Evolutionary conservation across 2,329 filamentous ascomycete genomes (phyloP).

Genomic region (Epichloe sibirici): DNA sequence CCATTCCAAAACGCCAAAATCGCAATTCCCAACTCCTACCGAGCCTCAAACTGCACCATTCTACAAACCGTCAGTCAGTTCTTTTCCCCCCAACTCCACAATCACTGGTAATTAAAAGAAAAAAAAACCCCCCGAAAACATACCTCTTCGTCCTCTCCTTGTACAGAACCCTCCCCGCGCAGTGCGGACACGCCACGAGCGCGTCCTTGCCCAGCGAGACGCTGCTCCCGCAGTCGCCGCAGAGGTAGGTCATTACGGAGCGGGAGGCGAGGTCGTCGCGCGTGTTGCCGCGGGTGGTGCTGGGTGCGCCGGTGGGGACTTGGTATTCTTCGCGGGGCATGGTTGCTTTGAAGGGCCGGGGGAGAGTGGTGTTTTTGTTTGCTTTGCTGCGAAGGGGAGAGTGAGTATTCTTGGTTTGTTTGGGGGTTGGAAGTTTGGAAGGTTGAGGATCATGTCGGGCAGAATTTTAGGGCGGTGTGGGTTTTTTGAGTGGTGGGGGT

Average conservation of each 20-base stretch:
- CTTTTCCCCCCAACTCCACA: too few species aligned
- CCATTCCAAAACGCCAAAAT: too few species aligned
- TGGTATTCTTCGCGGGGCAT: conserved; percentile 71
- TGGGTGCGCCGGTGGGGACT: conserved; percentile 45
- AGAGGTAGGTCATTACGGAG: conserved; percentile 27
- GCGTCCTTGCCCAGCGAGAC: conserved; percentile 32
- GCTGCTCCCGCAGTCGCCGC: conserved; percentile 31
- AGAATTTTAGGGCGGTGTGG: too few species aligned
- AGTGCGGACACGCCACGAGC: conserved; percentile 41
- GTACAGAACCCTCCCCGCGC: conserved; percentile 89
- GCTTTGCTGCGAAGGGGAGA: too few species aligned
- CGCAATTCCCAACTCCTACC: conserved; percentile 31
- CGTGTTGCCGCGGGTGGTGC: conserved; percentile 27
- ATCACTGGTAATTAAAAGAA: background rate
- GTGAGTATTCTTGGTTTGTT: too few species aligned
- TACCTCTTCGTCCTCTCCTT: conserved; percentile 97
- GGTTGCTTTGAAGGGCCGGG: too few species aligned
- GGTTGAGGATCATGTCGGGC: too few species aligned
- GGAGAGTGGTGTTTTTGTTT: too few species aligned
- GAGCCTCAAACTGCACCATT: conserved; percentile 97
- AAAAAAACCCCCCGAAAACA: conserved; percentile 26
- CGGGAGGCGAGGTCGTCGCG: conserved; percentile 26
- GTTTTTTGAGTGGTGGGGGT: too few species aligned
- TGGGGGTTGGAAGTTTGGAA: too few species aligned
- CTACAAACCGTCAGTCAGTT: conserved; percentile 31